phyloP scores from a whole-genome alignment of 352 stramenopile genomes.

The Globisporangium paroecandrum region DNA sequence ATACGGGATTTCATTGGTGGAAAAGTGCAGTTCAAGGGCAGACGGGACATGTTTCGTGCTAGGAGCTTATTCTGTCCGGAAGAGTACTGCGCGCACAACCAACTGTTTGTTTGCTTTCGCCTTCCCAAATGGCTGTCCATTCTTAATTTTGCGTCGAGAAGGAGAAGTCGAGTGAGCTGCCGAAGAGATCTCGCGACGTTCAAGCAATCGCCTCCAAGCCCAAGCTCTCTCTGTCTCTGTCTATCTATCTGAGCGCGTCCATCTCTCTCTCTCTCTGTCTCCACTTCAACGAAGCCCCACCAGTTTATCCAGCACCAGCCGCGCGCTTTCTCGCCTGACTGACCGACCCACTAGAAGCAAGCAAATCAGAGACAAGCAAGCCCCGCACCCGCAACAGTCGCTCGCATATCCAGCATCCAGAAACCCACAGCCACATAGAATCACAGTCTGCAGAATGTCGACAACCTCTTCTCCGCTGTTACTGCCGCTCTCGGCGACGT shows the following conservation, averaged over 20 bases:
- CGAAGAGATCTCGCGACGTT: background rate
- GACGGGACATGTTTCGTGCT: background rate
- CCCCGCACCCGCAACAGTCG: background rate
- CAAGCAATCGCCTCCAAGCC: background rate
- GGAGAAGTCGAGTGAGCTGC: conserved; percentile 3
- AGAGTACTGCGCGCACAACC: conserved; percentile 3
- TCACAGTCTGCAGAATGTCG: conserved; percentile 7
- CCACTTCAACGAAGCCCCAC: background rate
- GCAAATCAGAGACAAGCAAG: background rate
- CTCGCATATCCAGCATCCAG: background rate
- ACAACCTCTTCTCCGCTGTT: conserved; percentile 17
- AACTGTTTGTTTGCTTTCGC: conserved; percentile 1
- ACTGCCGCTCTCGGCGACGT: conserved; percentile 12
- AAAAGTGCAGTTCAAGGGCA: background rate
- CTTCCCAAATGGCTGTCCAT: conserved; percentile 11
- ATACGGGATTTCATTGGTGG: background rate
- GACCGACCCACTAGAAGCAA: background rate
- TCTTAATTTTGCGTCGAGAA: conserved; percentile 15
- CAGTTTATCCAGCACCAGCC: background rate
- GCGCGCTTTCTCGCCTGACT: background rate
- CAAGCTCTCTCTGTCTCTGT: background rate
- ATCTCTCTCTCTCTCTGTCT: conserved; percentile 7
- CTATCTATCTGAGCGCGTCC: background rate
- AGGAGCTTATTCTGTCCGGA: conserved; percentile 7
- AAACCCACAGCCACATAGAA: background rate